phyloP scores from a whole-genome alignment of 441 rosid genomes.

The Melianthus villosus region DNA sequence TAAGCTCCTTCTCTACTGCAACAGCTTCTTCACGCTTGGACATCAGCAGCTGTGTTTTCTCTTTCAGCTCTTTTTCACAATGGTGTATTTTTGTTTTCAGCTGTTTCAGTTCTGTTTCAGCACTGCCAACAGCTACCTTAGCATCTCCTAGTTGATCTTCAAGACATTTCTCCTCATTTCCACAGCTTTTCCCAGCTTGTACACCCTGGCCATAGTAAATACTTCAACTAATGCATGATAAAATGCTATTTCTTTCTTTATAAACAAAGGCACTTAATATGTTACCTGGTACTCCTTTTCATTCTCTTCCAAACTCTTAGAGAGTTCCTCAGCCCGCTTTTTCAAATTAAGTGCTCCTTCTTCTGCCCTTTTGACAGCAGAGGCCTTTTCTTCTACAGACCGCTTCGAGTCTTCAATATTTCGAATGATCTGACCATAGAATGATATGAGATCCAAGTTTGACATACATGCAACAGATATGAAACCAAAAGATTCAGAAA shows the following conservation, averaged over 20 bases:
- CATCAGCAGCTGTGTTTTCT: slow-evolving; percentile 48
- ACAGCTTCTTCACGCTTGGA: slow-evolving; percentile 73
- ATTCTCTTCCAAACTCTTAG: slow-evolving; percentile 47
- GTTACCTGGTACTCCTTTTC: slow-evolving; percentile 88
- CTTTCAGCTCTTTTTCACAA: slow-evolving; percentile 69
- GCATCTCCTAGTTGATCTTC: slow-evolving; percentile 94
- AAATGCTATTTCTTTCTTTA: too few relatives aligned
- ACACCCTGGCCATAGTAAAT: slow-evolving; percentile 47
- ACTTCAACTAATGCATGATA: not conserved
- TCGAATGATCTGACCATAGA: slow-evolving; percentile 32
- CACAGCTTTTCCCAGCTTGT: slow-evolving; percentile 87
- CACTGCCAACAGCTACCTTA: slow-evolving; percentile 73
- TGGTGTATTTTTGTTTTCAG: slow-evolving; percentile 72
- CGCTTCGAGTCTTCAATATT: slow-evolving; percentile 69
- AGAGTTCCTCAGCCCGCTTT: slow-evolving; percentile 50
- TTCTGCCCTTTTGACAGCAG: slow-evolving; percentile 61
- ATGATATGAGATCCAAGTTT: slow-evolving; percentile 7
- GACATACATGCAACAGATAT: not conserved
- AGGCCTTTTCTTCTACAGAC: slow-evolving; percentile 54
- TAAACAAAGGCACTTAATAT: too few relatives aligned
- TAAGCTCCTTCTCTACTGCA: slow-evolving; percentile 59
- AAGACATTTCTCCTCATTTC: slow-evolving; percentile 88
- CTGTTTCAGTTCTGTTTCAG: slow-evolving; percentile 76
- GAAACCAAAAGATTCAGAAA: too few relatives aligned
- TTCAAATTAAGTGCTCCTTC: slow-evolving; percentile 68